Base-by-base conservation (phyloP, 441 rosid genomes). In the Gossypium davidsonii region DNA sequence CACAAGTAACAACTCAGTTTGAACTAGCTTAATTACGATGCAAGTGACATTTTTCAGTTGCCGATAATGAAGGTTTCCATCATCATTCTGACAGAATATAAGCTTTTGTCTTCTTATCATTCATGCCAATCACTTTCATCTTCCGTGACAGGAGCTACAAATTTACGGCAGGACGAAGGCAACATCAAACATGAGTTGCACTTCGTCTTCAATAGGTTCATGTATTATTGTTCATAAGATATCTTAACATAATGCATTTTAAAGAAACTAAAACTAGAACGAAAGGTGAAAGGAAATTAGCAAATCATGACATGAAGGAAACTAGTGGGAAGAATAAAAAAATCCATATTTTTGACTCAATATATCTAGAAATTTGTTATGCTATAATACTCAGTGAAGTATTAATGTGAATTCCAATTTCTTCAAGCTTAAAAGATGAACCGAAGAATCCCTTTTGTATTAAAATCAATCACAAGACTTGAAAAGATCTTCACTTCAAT, bases 181-280 rank as follows among this genome's bases (percentile, higher is more conserved):
- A 12, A 23, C 12, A 66, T 2, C 25, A 18, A 46, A 23, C 20
- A 66, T 46, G 34, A 65, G 11, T 21, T 42, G 18, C 17, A 46
- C 10, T 21, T 44, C 17, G 6, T 0, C 11, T 65, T 65, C 11
- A 12, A 14, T 66, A 46, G 3, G 70, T 46, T 66, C 56, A 66
- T 66, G 12, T 46, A 14, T 12, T 66, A 46, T 21, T 46, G 37
- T 23, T 66, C 55, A 34, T 66, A 46, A 23, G 7, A 46, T 46
- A 66, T 66, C 18, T 66, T 46, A 48, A 12, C 53, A 64, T 20
- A 44, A 44, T 65, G 46, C 31, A 42, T 12, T 60, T 61, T 42
- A 61, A 61, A 61, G 66, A 61, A 61, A 39, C 68, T 6, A 62
- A 34, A 61, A n/a, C 18, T 65, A 65, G 53, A 42, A 65, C 6